These are phyloP conservation scores for Cladosporium velox DNA, from an alignment of 2,329 filamentous ascomycete genomes.

Conservation along the genomic window DNA sequence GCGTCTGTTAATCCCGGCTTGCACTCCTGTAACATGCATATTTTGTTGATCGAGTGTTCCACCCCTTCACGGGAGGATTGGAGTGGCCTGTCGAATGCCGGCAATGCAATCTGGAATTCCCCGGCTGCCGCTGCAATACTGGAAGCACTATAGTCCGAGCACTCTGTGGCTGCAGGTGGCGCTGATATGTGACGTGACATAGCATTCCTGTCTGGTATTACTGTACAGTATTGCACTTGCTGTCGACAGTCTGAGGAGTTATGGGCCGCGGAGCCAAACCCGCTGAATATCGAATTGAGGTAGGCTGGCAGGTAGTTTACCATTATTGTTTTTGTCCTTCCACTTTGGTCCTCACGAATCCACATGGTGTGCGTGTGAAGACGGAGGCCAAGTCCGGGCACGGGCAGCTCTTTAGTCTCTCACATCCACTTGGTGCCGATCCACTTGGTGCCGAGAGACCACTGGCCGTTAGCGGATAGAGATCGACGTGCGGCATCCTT, in stretches of 20 bases:
- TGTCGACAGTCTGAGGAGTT: neutral
- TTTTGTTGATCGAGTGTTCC: neutral
- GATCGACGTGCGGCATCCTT: constrained; percentile 8
- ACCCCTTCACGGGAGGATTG: constrained; percentile 1
- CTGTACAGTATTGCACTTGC: neutral
- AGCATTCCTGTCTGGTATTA: neutral
- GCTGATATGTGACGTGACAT: neutral
- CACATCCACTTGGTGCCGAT: neutral
- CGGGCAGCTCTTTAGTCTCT: no score
- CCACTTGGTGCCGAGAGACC: neutral
- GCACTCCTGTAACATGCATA: neutral
- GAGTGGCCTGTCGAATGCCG: neutral
- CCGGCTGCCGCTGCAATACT: neutral
- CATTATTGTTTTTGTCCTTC: neutral
- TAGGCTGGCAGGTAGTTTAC: neutral
- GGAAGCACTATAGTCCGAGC: neutral
- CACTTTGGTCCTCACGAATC: neutral
- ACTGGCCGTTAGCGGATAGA: neutral
- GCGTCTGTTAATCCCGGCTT: neutral
- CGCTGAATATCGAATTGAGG: neutral
- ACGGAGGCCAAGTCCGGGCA: neutral
- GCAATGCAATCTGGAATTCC: neutral
- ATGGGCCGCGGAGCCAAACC: neutral
- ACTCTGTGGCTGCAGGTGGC: neutral
- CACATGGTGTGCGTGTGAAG: neutral